Evolutionary conservation across 2,329 filamentous ascomycete species (phyloP).

Genomic region (Beauveria medogensis): DNA sequence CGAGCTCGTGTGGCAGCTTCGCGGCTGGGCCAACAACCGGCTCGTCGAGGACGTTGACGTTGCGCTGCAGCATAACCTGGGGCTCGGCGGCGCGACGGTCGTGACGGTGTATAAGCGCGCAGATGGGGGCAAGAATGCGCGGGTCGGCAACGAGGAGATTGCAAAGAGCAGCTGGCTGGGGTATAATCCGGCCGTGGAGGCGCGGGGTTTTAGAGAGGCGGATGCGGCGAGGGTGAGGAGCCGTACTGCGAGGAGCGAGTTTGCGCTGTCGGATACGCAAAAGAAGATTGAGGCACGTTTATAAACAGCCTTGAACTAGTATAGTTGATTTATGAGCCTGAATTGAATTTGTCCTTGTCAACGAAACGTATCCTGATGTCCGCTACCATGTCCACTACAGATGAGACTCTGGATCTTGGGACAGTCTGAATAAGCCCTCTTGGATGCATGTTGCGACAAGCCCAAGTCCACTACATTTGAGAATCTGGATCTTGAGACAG

Average conservation of each 20-base stretch:
- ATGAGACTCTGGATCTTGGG: background rate
- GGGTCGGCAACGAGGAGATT: background rate
- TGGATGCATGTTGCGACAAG: too few relatives aligned
- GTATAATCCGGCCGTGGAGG: slow-evolving; percentile 9
- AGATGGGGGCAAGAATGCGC: slow-evolving; percentile 11
- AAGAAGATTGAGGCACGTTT: slow-evolving; percentile 9
- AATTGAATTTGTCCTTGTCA: too few relatives aligned
- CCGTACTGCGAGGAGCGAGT: background rate
- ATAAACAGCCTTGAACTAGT: background rate
- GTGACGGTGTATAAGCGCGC: slow-evolving; percentile 20
- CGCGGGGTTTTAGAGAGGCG: slow-evolving; percentile 1
- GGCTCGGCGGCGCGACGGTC: slow-evolving; percentile 21
- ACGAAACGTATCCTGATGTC: background rate
- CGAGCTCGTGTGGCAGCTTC: slow-evolving; percentile 22
- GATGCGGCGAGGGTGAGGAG: slow-evolving; percentile 6
- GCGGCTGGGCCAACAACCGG: slow-evolving; percentile 23
- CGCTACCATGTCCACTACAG: background rate
- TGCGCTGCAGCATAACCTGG: slow-evolving; percentile 22
- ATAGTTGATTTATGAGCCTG: too few relatives aligned
- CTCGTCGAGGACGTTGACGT: slow-evolving; percentile 14
- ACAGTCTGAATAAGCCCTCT: background rate
- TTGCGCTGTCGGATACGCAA: slow-evolving; percentile 8
- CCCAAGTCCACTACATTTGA: background rate
- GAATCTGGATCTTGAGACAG: background rate
- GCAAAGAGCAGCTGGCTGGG: background rate